These are phyloP conservation scores for Sordaria brevicollis DNA, from an alignment of 495 filamentous ascomycete genomes.

Conservation along the genomic window DNA sequence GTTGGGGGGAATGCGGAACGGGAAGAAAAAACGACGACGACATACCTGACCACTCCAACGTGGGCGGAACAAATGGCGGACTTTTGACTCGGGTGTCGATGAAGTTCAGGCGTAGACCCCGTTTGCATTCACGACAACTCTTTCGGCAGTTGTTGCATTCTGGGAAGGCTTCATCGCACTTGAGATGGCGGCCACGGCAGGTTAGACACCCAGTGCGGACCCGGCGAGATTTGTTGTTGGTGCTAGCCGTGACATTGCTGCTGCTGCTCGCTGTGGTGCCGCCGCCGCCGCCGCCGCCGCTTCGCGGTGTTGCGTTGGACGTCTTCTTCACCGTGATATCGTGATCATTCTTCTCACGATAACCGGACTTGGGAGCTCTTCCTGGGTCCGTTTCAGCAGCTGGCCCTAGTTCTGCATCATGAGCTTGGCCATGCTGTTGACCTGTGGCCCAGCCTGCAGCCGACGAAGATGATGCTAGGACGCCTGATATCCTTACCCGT, in stretches of 20 bases:
- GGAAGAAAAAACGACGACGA: not conserved
- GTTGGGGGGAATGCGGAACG: too few species aligned
- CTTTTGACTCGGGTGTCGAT: slow-evolving; percentile 70
- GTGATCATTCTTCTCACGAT: slow-evolving; percentile 8
- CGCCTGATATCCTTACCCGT: not conserved
- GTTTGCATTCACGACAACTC: slow-evolving; percentile 73
- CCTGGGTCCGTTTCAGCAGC: not conserved
- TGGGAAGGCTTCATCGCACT: slow-evolving; percentile 70
- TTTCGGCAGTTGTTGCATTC: slow-evolving; percentile 82
- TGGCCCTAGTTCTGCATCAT: not conserved
- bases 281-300: not conserved
- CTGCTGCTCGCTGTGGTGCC: slow-evolving; percentile 4
- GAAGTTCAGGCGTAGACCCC: slow-evolving; percentile 85
- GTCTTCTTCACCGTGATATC: slow-evolving; percentile 1
- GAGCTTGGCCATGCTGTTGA: not conserved
- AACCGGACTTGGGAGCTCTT: not conserved
- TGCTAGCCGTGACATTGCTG: slow-evolving; percentile 16
- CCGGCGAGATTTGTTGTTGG: slow-evolving; percentile 49
- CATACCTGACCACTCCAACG: slow-evolving; percentile 57
- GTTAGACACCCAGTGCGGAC: slow-evolving; percentile 72
- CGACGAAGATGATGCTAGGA: not conserved
- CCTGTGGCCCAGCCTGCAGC: not conserved
- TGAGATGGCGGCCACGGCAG: slow-evolving; percentile 58
- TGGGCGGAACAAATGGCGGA: slow-evolving; percentile 54
- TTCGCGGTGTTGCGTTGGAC: not conserved